Evolutionary conservation across 176 grass and related monocot species (phyloP), one percentile per base, ranked within the genome.

Genomic region (Rhynchospora tenuis): DNA sequence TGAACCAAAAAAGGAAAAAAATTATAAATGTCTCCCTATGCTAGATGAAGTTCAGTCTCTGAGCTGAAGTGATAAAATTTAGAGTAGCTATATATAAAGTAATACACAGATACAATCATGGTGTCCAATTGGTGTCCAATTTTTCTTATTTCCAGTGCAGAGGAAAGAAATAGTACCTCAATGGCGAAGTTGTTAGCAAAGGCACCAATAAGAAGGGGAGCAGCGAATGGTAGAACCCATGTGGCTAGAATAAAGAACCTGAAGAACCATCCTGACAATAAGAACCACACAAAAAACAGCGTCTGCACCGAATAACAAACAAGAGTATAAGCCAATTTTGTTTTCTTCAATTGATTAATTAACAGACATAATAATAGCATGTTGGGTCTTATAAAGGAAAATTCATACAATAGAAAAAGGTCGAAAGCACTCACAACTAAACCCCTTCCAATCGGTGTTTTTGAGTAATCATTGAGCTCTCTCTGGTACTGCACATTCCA

Each of bases 231-330:
- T 55, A 99, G 77, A 46, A 99, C 85, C 50, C 94, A 93, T 62
- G 91, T 92, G 42, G 88, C 86, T 24, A 95, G 89, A 78, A 99
- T 85, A 80, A 95, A 91, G 83, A 99, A 80, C 83, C 93, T 99
- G 89, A 99, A 99, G 47, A 99, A 82, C 96, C 96, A 99, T 38
- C 93, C 91, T 26, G 93, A 95, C 46, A 99, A 83, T 14, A 87
- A 83, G 79, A 99, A 83, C 96, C 93, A 99, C 45, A 95, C 46
- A 51, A 99, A 95, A 79, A 95, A 85, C 7, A 95, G 80, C 2
- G 93, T 95, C 96, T 99, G 83, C 85, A 88, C n/a, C 6, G 83
- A 77, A 81, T 68, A 1, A 81, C 28, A 20, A 73, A 48, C 56
- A 73, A 29, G 15, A 42, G 27, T 59, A 38, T 33, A 61, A 65